phyloP scores from a whole-genome alignment of 1,284 basidiomycete species.

The Porodaedalea pini region DNA sequence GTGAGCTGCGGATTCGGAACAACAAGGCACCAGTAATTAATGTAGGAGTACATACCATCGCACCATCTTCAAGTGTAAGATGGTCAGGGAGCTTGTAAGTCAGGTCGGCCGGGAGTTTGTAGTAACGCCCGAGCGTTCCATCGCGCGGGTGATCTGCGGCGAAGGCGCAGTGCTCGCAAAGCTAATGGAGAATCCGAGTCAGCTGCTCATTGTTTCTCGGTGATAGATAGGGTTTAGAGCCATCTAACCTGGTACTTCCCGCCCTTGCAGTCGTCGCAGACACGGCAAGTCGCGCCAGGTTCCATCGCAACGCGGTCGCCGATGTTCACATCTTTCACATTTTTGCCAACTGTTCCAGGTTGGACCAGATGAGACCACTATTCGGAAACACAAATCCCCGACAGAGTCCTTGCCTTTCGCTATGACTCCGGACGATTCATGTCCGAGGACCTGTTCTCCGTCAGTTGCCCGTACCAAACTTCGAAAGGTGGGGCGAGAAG shows the following conservation, averaged over 20 bases:
- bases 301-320: constrained; percentile 88
- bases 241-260: constrained; percentile 70
- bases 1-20: too few relatives aligned
- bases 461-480: constrained; percentile 39
- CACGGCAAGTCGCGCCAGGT: constrained; percentile 73
- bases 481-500: constrained; percentile 28
- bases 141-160: constrained; percentile 85
- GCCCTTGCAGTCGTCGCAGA: constrained; percentile 70
- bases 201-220: background rate
- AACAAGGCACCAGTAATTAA: too few relatives aligned
- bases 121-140: constrained; percentile 83
- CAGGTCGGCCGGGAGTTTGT: constrained; percentile 71
- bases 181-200: constrained; percentile 1
- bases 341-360: constrained; percentile 55
- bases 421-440: constrained; percentile 54
- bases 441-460: constrained; percentile 49
- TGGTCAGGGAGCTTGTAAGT: constrained; percentile 70
- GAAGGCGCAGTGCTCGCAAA: constrained; percentile 42
- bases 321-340: constrained; percentile 69
- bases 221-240: too few relatives aligned
- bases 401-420: constrained; percentile 29
- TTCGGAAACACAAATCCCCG: background rate
- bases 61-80: constrained; percentile 79
- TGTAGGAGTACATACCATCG: constrained; percentile 53
- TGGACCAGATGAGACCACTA: background rate